Percentiles rank a stretch among this genome's conserved stretches.
These are phyloP conservation scores for Primulina eburnea DNA, from an alignment of 257 asterid genomes.

Conservation along the genomic window DNA sequence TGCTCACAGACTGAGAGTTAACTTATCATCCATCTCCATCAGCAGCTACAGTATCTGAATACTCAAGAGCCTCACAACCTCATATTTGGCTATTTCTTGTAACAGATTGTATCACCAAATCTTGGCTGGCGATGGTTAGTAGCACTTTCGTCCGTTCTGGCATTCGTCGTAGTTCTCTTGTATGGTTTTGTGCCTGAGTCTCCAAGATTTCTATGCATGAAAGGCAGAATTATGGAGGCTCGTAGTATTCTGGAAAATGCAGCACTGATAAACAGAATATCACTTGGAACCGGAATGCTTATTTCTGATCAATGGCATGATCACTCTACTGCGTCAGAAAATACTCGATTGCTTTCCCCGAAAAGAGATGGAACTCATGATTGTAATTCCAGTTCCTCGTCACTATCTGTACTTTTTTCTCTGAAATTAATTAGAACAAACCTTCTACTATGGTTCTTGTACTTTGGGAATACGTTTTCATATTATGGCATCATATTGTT, in stretches of 20 bases:
- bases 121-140: conserved; percentile 54
- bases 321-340: conserved; percentile 26
- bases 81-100: not conserved
- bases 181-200: conserved; percentile 42
- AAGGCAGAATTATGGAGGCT: conserved; percentile 47
- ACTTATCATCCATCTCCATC: not conserved
- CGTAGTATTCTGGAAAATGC: conserved; percentile 35
- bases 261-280: conserved; percentile 37
- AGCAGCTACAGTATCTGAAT: too few relatives aligned
- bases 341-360: conserved; percentile 27
- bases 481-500: conserved; percentile 74
- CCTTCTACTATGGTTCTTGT: conserved; percentile 58
- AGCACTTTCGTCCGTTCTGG: conserved; percentile 41
- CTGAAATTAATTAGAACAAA: conserved; percentile 43
- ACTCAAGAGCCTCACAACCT: conserved; percentile 5
- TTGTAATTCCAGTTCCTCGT: conserved; percentile 31
- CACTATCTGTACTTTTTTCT: conserved; percentile 45
- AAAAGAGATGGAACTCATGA: conserved; percentile 7
- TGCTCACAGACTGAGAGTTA: not conserved
- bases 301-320: conserved; percentile 29
- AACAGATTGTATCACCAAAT: conserved; percentile 45
- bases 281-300: conserved; percentile 37
- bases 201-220: conserved; percentile 49
- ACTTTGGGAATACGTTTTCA: conserved; percentile 57
- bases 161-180: conserved; percentile 39